phyloP scores from a whole-genome alignment of 2,329 filamentous ascomycete species.

The Tolypocladium ophioglossoides region DNA sequence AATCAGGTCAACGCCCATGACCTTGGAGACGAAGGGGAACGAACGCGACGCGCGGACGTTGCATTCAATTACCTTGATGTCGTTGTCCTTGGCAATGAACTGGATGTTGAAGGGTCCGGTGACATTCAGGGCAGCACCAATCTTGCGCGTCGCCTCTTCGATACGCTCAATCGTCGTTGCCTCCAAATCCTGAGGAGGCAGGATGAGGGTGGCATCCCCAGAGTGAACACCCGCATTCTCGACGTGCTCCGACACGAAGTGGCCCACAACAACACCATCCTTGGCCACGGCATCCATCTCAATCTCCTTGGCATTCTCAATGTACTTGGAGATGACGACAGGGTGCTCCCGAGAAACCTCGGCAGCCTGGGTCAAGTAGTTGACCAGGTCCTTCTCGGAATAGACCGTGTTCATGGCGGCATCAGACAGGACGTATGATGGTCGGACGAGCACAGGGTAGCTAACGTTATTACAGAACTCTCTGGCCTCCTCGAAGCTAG shows the following conservation, averaged over 20 bases:
- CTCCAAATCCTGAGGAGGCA: slow-evolving; percentile 89
- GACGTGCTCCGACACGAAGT: slow-evolving; percentile 97
- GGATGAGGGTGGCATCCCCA: slow-evolving; percentile 89
- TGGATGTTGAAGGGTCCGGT: slow-evolving; percentile 98
- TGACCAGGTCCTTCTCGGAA: slow-evolving; percentile 83
- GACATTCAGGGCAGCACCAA: slow-evolving; percentile 85
- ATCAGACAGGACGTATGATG: slow-evolving; percentile 92
- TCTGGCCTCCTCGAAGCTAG: slow-evolving; percentile 83
- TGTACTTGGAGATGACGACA: slow-evolving; percentile 98
- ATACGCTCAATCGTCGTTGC: slow-evolving; percentile 82
- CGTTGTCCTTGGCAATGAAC: slow-evolving; percentile 98
- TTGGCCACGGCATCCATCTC: slow-evolving; percentile 98
- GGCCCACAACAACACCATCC: slow-evolving; percentile 80
- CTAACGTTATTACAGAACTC: slow-evolving; percentile 79
- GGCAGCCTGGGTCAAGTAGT: slow-evolving; percentile 79
- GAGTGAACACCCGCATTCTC: slow-evolving; percentile 98
- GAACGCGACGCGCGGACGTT: slow-evolving; percentile 94
- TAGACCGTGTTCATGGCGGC: slow-evolving; percentile 99
- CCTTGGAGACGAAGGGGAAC: slow-evolving; percentile 97
- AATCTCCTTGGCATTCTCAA: slow-evolving; percentile 98
- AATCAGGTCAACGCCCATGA: slow-evolving; percentile 95
- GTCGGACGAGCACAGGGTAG: slow-evolving; percentile 89
- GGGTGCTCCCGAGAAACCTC: slow-evolving; percentile 93
- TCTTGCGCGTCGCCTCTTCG: slow-evolving; percentile 90
- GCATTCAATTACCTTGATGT: slow-evolving; percentile 99